Conservation (phyloP, 192 early-diverging fungal genomes). For the Coemansia interrupta region DNA sequence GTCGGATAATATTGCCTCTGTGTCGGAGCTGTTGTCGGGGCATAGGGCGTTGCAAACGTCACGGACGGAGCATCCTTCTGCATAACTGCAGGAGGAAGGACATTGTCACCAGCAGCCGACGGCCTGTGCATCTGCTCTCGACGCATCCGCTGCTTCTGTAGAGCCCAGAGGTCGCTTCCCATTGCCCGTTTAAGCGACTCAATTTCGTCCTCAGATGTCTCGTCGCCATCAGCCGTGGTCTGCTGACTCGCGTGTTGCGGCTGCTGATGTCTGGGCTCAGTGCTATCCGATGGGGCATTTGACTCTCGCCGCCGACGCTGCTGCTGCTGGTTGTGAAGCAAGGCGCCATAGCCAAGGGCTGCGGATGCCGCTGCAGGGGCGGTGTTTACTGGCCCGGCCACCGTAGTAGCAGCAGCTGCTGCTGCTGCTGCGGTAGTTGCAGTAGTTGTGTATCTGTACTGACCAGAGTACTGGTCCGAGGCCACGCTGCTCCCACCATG, state of each 20-base stretch:
- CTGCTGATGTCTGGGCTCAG: slow-evolving; percentile 26
- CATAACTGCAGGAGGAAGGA: slow-evolving; percentile 16
- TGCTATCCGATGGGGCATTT: slow-evolving; percentile 34
- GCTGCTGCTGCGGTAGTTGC: no score
- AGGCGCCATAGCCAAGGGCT: slow-evolving; percentile 19
- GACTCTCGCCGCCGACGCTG: slow-evolving; percentile 35
- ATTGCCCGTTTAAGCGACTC: slow-evolving; percentile 46
- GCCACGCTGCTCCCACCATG: slow-evolving; percentile 19
- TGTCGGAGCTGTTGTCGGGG: background rate
- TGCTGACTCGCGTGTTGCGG: slow-evolving; percentile 6
- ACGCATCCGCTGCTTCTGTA: slow-evolving; percentile 46
- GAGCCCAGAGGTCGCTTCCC: slow-evolving; percentile 44
- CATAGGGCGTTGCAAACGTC: background rate
- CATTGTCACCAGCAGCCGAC: slow-evolving; percentile 7
- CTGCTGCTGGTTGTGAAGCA: slow-evolving; percentile 32
- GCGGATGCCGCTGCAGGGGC: slow-evolving; percentile 23
- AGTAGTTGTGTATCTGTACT: slow-evolving; percentile 8
- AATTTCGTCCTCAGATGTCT: slow-evolving; percentile 49
- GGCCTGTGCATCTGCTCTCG: slow-evolving; percentile 24
- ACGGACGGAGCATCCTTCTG: slow-evolving; percentile 14
- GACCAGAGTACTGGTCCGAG: slow-evolving; percentile 20
- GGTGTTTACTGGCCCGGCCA: slow-evolving; percentile 4
- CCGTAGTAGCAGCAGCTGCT: no score
- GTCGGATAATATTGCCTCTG: slow-evolving; percentile 9
- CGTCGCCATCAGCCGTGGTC: slow-evolving; percentile 7